Percentiles rank a stretch among this genome's conserved stretches.
Conservation (phyloP, 1,284 basidiomycete species). For the Macrocystidia cucumis region DNA sequence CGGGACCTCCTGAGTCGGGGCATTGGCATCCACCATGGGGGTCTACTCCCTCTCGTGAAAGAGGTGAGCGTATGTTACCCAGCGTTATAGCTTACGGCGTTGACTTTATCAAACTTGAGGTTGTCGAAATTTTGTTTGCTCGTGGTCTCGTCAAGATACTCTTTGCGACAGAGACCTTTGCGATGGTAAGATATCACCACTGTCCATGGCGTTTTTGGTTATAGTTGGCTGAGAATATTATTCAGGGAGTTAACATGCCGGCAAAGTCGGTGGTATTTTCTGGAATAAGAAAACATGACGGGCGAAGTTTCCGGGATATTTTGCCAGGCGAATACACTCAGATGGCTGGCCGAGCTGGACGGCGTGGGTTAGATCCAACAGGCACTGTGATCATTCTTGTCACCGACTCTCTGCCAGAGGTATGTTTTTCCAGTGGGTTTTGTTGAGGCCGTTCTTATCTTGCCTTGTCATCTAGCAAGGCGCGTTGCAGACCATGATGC, state of each 20-base stretch:
- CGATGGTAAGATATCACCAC: slow-evolving; percentile 69
- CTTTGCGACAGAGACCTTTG: slow-evolving; percentile 99
- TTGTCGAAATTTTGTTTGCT: slow-evolving; percentile 95
- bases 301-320: slow-evolving; percentile 85
- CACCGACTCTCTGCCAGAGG: slow-evolving; percentile 83
- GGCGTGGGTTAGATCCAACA: slow-evolving; percentile 91
- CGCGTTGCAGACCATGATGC: slow-evolving; percentile 83
- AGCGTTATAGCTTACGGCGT: background rate
- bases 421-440: slow-evolving; percentile 20
- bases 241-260: slow-evolving; percentile 99
- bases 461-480: slow-evolving; percentile 49
- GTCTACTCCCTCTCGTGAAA: slow-evolving; percentile 94
- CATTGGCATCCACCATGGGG: slow-evolving; percentile 97
- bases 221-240: slow-evolving; percentile 7
- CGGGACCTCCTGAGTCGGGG: slow-evolving; percentile 86
- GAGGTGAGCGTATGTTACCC: slow-evolving; percentile 49
- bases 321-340: slow-evolving; percentile 94
- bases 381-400: slow-evolving; percentile 94
- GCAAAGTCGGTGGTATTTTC: slow-evolving; percentile 97
- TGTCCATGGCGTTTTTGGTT: slow-evolving; percentile 1
- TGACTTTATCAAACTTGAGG: slow-evolving; percentile 33
- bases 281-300: slow-evolving; percentile 93
- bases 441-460: slow-evolving; percentile 3
- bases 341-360: slow-evolving; percentile 97
- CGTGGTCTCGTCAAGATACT: slow-evolving; percentile 94